These are phyloP conservation scores for Hypoxylon intermedium DNA, from an alignment of 495 filamentous ascomycete species.

Conservation along the genomic window DNA sequence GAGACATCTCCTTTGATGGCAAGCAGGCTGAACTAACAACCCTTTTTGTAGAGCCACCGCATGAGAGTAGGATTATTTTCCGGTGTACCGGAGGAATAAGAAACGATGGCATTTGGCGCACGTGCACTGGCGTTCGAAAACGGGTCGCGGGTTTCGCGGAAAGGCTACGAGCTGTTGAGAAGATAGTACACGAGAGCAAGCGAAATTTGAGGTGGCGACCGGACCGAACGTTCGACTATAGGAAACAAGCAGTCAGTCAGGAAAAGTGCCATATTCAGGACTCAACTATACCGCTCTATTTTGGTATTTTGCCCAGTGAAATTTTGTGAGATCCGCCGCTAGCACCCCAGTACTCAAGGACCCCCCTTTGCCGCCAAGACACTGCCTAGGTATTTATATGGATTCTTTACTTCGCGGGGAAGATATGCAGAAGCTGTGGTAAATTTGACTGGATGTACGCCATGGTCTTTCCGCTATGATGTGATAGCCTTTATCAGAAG, in stretches of 20 bases:
- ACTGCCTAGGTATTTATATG: too few species aligned
- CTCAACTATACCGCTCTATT: conserved; percentile 2
- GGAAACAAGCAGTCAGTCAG: conserved; percentile 29
- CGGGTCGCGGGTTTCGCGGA: conserved; percentile 13
- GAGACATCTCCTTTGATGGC: neutral
- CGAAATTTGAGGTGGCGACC: conserved; percentile 1
- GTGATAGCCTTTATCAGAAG: too few species aligned
- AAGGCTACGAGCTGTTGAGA: conserved; percentile 14
- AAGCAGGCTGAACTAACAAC: conserved; percentile 20
- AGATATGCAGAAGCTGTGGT: conserved; percentile 6
- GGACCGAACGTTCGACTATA: conserved; percentile 22
- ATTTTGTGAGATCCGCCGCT: conserved; percentile 3
- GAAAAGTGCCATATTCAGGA: conserved; percentile 24
- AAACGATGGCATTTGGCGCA: conserved; percentile 10
- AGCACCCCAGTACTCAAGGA: neutral
- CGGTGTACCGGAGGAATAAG: conserved; percentile 62
- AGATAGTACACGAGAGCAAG: conserved; percentile 17
- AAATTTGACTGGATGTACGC: too few species aligned
- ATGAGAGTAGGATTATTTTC: conserved; percentile 74
- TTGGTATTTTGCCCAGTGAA: neutral
- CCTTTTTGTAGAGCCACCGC: conserved; percentile 66
- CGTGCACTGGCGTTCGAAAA: conserved; percentile 17
- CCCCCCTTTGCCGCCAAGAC: too few species aligned
- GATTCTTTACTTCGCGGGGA: too few species aligned
- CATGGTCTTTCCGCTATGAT: too few species aligned